These are phyloP conservation scores for Coemansia pectinata DNA, from an alignment of 192 early-diverging fungal species.

Conservation along the genomic window DNA sequence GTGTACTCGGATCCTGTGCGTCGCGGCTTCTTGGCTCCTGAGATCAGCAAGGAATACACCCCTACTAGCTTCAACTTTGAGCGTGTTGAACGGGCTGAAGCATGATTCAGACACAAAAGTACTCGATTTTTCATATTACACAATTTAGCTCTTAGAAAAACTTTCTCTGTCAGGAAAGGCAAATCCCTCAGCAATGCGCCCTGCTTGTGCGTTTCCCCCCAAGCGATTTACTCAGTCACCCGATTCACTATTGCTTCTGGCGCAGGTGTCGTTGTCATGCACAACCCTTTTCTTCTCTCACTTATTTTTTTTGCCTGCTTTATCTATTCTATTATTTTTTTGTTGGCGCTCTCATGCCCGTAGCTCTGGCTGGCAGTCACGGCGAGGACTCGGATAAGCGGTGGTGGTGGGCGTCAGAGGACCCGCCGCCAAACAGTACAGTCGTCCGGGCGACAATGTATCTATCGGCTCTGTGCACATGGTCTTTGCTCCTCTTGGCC, in stretches of 20 bases:
- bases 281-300: not conserved
- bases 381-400: not conserved
- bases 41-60: conserved; percentile 32
- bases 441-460: conserved; percentile 14
- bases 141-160: not conserved
- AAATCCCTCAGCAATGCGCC: not conserved
- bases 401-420: conserved; percentile 5
- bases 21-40: conserved; percentile 72
- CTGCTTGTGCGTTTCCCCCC: not conserved
- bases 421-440: not conserved
- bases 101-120: not conserved
- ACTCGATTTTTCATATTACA: not conserved
- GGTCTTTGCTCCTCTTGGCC: conserved; percentile 16
- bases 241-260: not conserved
- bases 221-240: not conserved
- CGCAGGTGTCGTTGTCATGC: not conserved
- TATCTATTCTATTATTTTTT: not conserved
- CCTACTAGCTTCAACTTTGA: conserved; percentile 47
- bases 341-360: not conserved
- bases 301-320: not conserved
- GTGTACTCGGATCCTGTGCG: conserved; percentile 68
- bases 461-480: conserved; percentile 17
- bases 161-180: not conserved
- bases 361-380: not conserved
- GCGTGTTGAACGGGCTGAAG: conserved; percentile 11